Evolutionary conservation across 1,284 basidiomycete genomes (phyloP), one percentile per base, ranked within the genome.

Genomic region (Ustilago crameri): DNA sequence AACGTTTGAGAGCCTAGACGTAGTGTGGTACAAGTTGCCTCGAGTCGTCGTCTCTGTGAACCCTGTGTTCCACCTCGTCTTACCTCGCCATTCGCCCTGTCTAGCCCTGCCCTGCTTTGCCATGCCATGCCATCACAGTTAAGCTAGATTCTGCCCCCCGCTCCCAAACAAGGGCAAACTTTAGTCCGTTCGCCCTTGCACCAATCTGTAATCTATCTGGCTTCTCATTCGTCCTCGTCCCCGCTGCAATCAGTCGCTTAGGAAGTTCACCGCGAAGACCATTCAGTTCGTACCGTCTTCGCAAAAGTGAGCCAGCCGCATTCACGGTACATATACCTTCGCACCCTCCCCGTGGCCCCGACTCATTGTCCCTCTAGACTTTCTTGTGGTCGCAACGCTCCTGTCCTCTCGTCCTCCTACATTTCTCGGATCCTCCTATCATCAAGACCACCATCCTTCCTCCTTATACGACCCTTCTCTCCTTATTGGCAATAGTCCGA

Each of bases 221-320:
- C 46, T 47, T 59, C 51, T 65, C 51, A 65, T 65, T 65, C 62
- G 55, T 58, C 43, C 47, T 23, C 24, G 27, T 22, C 34, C 23
- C 20, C 42, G 23, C 43, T 27, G 35, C 41, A 60, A 53, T 43
- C 57, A 35, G 24, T n/a, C n/a, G n/a, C n/a, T n/a, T n/a, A n/a
- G n/a, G n/a, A n/a, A n/a, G n/a, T 41, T 49, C 4, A 27, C 9
- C 5, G 17, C 9, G 4, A 15, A 47, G 20, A 34, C 35, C 22
- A 23, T 26, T 12, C 30, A 30, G 15, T 37, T 37, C 14, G 35
- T 14, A 5, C 14, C 35, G 35, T n/a, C n/a, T 37, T 37, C 17
- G 7, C 5, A 7, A 14, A 8, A 9, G 12, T 5, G 15, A 37
- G 35, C n/a, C 35, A 37, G 9, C 15, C 17, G 8, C 9, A 5